Conservation (phyloP, 306 rosid species). For the Medicago truncatula region MtrunA17r5.0-ANR NC_053045.1:38981501-38982000, state of each 20-base stretch:
- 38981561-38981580: too few species aligned
- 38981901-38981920: neutral
- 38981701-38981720: neutral
- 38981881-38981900: neutral
- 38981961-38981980: slow-evolving; percentile 28
- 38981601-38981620: too few species aligned
- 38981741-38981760: neutral
- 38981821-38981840: neutral
- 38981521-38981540: too few species aligned
- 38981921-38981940: too few species aligned
- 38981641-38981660: neutral
- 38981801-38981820: neutral
- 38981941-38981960: neutral
- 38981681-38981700: neutral
- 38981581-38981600: too few species aligned
- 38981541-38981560: too few species aligned
- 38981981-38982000: too few species aligned
- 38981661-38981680: slow-evolving; percentile 1
- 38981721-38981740: neutral
- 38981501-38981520: too few species aligned
- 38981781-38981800: neutral
- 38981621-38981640: neutral
- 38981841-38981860: neutral
- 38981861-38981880: neutral
- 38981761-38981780: neutral